Conservation (phyloP, 2,329 filamentous ascomycete species). For the Colletotrichum euphorbiae region DNA sequence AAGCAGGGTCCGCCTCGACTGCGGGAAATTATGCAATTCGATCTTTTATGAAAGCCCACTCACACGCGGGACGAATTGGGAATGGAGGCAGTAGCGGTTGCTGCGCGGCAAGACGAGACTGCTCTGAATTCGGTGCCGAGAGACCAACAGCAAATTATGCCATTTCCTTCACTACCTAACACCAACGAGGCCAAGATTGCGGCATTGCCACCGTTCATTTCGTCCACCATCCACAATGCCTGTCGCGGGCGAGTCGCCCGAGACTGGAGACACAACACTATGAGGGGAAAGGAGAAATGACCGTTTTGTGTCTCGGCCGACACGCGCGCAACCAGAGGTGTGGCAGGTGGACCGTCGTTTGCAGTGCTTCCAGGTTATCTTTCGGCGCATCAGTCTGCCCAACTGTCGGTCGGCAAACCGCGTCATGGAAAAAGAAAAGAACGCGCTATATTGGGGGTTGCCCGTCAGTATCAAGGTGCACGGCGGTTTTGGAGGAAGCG, state of each 20-base stretch:
- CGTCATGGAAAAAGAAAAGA: slow-evolving; percentile 7
- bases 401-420: neutral
- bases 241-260: slow-evolving; percentile 21
- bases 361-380: neutral
- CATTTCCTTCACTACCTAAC: neutral
- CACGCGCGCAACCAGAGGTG: neutral
- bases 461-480: slow-evolving; percentile 13
- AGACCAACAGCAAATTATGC: slow-evolving; percentile 13
- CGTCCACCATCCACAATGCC: slow-evolving; percentile 15
- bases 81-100: slow-evolving; percentile 17
- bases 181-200: slow-evolving; percentile 8
- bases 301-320: slow-evolving; percentile 34
- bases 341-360: neutral
- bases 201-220: slow-evolving; percentile 10
- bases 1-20: neutral
- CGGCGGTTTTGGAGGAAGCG: neutral
- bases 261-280: neutral
- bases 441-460: slow-evolving; percentile 3
- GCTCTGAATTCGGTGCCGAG: slow-evolving; percentile 7
- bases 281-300: neutral
- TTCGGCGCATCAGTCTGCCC: slow-evolving; percentile 8
- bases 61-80: slow-evolving; percentile 13
- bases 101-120: slow-evolving; percentile 6
- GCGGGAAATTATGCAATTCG: slow-evolving; percentile 38
- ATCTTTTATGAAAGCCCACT: slow-evolving; percentile 37